Percentiles rank a stretch among this genome's conserved stretches.
Conservation (phyloP, 2,329 filamentous ascomycete genomes). For the Ophiostoma piceae region DNA sequence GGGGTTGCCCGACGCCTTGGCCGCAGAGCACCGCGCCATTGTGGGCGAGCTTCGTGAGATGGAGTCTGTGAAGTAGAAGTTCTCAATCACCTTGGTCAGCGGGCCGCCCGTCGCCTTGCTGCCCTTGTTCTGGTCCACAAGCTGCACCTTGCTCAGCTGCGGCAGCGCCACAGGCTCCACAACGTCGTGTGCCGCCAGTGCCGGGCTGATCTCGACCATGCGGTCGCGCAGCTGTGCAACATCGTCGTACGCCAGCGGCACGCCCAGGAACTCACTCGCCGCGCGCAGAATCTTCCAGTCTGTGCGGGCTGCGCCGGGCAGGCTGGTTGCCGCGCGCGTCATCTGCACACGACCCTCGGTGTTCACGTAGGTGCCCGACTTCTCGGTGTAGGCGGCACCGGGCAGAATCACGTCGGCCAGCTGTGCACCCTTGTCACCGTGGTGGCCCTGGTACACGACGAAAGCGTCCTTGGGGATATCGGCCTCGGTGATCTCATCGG, state of each 20-base stretch:
- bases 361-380: conserved; percentile 93
- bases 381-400: conserved; percentile 94
- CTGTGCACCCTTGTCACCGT: conserved; percentile 89
- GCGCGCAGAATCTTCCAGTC: conserved; percentile 99
- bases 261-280: conserved; percentile 82
- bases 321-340: conserved; percentile 79
- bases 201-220: conserved; percentile 91
- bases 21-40: conserved; percentile 94
- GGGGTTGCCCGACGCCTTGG: conserved; percentile 76
- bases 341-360: conserved; percentile 95
- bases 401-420: conserved; percentile 91
- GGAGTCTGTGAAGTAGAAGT: conserved; percentile 97
- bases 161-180: conserved; percentile 73
- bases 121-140: conserved; percentile 95
- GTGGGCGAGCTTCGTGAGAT: conserved; percentile 97
- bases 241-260: conserved; percentile 86
- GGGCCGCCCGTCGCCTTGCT: conserved; percentile 64
- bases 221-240: conserved; percentile 83
- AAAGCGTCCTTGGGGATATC: conserved; percentile 96
- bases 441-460: conserved; percentile 95
- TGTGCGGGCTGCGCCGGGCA: conserved; percentile 83
- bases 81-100: conserved; percentile 80
- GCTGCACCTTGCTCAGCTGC: conserved; percentile 82
- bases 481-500: conserved; percentile 78
- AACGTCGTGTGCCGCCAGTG: conserved; percentile 82